Conservation (phyloP, 2,329 filamentous ascomycete species). For the Beauveria brongniartii region DNA sequence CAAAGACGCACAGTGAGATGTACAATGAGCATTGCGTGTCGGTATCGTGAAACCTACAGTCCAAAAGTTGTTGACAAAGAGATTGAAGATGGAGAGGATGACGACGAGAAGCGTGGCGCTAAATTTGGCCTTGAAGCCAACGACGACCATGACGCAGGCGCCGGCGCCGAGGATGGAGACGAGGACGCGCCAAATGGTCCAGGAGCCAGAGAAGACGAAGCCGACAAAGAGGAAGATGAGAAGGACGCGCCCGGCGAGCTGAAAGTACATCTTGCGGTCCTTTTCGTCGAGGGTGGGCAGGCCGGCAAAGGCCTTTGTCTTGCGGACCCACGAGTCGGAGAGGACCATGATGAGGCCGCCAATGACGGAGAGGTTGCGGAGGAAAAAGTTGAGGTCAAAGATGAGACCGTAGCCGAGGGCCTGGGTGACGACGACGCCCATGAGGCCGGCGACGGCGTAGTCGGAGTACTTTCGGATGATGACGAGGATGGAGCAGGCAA, state of each 20-base stretch:
- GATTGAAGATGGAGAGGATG: conserved; percentile 91
- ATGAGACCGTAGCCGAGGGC: conserved; percentile 95
- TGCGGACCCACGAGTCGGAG: conserved; percentile 95
- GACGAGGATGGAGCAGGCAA: conserved; percentile 71
- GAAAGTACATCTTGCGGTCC: conserved; percentile 99
- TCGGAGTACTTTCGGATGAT: conserved; percentile 90
- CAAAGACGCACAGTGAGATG: not conserved
- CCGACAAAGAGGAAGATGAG: conserved; percentile 97
- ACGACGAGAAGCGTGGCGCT: conserved; percentile 92
- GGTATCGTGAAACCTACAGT: conserved; percentile 55
- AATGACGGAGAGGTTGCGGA: conserved; percentile 95
- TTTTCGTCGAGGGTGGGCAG: conserved; percentile 94
- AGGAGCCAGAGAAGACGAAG: conserved; percentile 91
- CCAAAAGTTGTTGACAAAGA: conserved; percentile 99
- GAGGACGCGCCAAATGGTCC: conserved; percentile 79
- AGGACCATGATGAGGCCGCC: conserved; percentile 96
- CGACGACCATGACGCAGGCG: conserved; percentile 96
- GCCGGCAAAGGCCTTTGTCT: conserved; percentile 92
- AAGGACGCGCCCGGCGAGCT: conserved; percentile 89
- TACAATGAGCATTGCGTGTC: conserved; percentile 16
- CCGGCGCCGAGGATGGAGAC: conserved; percentile 80
- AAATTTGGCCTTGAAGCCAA: conserved; percentile 99
- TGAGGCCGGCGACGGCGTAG: conserved; percentile 83
- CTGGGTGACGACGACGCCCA: conserved; percentile 85
- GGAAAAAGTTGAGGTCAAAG: conserved; percentile 99